Conservation (phyloP, 352 stramenopile species). For the Phytopythium boreale region DNA sequence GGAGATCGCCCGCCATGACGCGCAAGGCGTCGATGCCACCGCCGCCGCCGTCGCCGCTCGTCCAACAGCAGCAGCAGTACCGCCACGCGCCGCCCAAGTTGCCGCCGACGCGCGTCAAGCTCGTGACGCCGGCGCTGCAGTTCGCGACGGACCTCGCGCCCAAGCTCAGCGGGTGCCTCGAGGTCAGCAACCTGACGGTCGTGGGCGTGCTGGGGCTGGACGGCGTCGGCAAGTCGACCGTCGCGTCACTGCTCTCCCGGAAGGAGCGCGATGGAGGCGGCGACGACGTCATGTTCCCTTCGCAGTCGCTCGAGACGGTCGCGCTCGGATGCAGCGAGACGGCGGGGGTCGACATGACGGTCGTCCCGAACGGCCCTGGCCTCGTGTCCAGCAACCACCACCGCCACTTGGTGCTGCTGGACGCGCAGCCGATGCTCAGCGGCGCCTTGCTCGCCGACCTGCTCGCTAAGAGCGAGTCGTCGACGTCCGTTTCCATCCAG, state of each 20-base stretch:
- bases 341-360: conserved; percentile 51
- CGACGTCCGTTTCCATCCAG: conserved; percentile 10
- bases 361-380: conserved; percentile 21
- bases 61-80: neutral
- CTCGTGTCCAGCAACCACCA: conserved; percentile 19
- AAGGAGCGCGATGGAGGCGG: conserved; percentile 4
- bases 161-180: conserved; percentile 49
- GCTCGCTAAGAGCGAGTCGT: conserved; percentile 44
- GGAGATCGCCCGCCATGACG: conserved; percentile 1
- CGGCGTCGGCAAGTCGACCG: conserved; percentile 68
- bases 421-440: conserved; percentile 68
- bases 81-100: conserved; percentile 16
- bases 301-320: conserved; percentile 35
- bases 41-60: neutral
- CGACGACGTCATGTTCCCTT: conserved; percentile 29
- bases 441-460: conserved; percentile 50
- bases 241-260: conserved; percentile 53
- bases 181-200: conserved; percentile 69
- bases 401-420: conserved; percentile 50
- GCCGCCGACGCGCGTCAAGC: conserved; percentile 42
- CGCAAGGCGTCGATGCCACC: neutral
- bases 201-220: conserved; percentile 66
- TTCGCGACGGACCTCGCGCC: conserved; percentile 61
- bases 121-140: conserved; percentile 52
- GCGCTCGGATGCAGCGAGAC: conserved; percentile 39